These are phyloP conservation scores for Butyriboletus loyo DNA, from an alignment of 768 basidiomycete genomes.

Conservation along the genomic window DNA sequence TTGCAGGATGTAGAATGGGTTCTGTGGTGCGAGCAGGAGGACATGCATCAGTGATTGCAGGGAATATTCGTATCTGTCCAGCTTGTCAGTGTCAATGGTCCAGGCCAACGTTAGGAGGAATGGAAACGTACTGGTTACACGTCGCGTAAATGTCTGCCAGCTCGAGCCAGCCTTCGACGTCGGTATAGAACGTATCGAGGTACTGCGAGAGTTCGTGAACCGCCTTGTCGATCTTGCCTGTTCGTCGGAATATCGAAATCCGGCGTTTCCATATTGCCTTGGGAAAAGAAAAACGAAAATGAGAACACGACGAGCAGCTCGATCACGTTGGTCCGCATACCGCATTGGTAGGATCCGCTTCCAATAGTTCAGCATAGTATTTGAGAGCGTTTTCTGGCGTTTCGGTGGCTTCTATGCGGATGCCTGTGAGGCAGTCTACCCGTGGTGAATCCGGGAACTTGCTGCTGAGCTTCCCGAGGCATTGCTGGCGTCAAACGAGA, in stretches of 20 bases:
- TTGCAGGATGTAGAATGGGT: constrained; percentile 79
- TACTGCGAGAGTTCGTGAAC: too few relatives aligned
- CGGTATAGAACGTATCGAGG: too few relatives aligned
- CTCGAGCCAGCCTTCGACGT: too few relatives aligned
- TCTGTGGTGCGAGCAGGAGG: constrained; percentile 79
- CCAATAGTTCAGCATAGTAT: too few relatives aligned
- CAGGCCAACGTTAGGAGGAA: neutral
- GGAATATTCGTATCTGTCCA: too few relatives aligned
- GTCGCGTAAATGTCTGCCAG: too few relatives aligned
- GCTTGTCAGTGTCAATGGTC: neutral
- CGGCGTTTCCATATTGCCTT: constrained; percentile 77
- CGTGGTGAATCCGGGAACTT: constrained; percentile 83
- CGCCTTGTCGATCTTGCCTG: too few relatives aligned
- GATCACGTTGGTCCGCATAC: constrained; percentile 43
- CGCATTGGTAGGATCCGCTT: constrained; percentile 63
- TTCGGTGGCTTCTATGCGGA: constrained; percentile 71
- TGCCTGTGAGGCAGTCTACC: constrained; percentile 72
- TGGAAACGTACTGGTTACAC: too few relatives aligned
- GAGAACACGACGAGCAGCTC: neutral
- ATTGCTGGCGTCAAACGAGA: constrained; percentile 18
- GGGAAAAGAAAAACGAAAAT: neutral
- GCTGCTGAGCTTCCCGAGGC: constrained; percentile 53
- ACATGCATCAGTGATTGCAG: constrained; percentile 77
- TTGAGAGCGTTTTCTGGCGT: constrained; percentile 52
- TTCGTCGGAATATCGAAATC: too few relatives aligned